Evolutionary conservation across 2,329 filamentous ascomycete genomes (phyloP), one percentile per base, ranked within the genome.

Genomic region (Paraconiothyrium sp.): DNA sequence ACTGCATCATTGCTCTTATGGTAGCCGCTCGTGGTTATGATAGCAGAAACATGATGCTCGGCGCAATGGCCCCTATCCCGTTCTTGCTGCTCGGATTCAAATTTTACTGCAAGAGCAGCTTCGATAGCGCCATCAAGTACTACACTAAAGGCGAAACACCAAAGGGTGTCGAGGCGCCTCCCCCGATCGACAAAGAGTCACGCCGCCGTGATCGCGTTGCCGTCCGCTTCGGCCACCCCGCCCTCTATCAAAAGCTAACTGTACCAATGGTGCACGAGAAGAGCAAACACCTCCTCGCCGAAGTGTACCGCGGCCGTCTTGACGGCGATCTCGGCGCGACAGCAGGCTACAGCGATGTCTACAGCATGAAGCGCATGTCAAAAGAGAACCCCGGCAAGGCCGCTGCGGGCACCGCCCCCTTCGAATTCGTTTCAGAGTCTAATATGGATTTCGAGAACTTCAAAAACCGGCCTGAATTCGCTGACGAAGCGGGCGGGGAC

Each of bases 191-290:
- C 61, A 77, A 79, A 61, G 81, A 83, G 57, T 73, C 74, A 14
- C 74, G 80, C 44, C 78, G 76, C 39, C 87, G 85, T 71, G 93
- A 90, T 77, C 90, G 87, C 71, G 86, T 93, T 58, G 90, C 87
- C 62, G 89, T 88, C 27, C 87, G 92, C 30, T 99, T 97, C 75
- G 94, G 93, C 1, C 93, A 99, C 76, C 95, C 94, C 1, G 93
- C 92, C 4, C 84, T 98, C 16, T 97, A 95, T 82, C 92, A 91
- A 78, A 90, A 92, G 3, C 85, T 98, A 22, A 94, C 94, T 70
- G 97, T 93, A 0, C 94, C 94, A 2, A 97, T 98, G 94, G 94
- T 98, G 3, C 91, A 96, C 71, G 91, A 92, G 57, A 97, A 92
- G 79, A 92, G 93, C 2, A 92, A 95, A 72, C 93, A 95, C 61